Evolutionary conservation across 1,284 basidiomycete species (phyloP).

Genomic region (Ustilago hordei): DNA sequence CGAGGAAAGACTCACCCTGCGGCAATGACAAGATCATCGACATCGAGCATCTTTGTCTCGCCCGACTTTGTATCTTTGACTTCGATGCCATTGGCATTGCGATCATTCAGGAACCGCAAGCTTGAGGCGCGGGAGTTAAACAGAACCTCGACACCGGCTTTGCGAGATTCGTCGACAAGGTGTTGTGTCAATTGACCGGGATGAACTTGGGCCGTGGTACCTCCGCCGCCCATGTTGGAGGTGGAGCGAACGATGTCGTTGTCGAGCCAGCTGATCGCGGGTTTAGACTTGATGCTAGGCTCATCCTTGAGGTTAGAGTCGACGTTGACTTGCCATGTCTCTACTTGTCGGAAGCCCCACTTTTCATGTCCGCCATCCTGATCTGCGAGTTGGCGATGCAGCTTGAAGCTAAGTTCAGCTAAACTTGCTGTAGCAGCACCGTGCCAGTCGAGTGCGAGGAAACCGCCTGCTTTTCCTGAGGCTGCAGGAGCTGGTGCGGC

Average conservation of each 20-base stretch:
- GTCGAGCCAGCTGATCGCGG: slow-evolving; percentile 68
- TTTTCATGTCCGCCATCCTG: slow-evolving; percentile 77
- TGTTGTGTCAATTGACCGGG: slow-evolving; percentile 82
- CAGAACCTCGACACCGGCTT: slow-evolving; percentile 71
- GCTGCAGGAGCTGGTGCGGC: slow-evolving; percentile 74
- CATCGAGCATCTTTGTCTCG: slow-evolving; percentile 20
- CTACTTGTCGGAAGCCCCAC: slow-evolving; percentile 85
- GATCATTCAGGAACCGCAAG: slow-evolving; percentile 34
- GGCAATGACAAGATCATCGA: slow-evolving; percentile 40
- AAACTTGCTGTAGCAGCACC: slow-evolving; percentile 72
- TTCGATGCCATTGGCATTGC: slow-evolving; percentile 40
- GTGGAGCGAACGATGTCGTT: slow-evolving; percentile 60
- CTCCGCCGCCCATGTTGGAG: slow-evolving; percentile 69
- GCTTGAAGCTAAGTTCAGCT: slow-evolving; percentile 80
- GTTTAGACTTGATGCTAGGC: slow-evolving; percentile 16
- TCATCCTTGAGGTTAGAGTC: slow-evolving; percentile 51
- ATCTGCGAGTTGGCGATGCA: slow-evolving; percentile 83
- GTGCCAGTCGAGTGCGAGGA: slow-evolving; percentile 86
- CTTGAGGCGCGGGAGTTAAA: slow-evolving; percentile 64
- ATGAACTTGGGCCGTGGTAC: slow-evolving; percentile 81
- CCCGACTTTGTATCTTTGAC: slow-evolving; percentile 24
- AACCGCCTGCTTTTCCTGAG: slow-evolving; percentile 89
- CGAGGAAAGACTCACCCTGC: slow-evolving; percentile 28
- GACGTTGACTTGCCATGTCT: slow-evolving; percentile 63
- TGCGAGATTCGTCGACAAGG: slow-evolving; percentile 75